Conservation (phyloP, 495 filamentous ascomycete species). For the Neurospora cerealis region DNA sequence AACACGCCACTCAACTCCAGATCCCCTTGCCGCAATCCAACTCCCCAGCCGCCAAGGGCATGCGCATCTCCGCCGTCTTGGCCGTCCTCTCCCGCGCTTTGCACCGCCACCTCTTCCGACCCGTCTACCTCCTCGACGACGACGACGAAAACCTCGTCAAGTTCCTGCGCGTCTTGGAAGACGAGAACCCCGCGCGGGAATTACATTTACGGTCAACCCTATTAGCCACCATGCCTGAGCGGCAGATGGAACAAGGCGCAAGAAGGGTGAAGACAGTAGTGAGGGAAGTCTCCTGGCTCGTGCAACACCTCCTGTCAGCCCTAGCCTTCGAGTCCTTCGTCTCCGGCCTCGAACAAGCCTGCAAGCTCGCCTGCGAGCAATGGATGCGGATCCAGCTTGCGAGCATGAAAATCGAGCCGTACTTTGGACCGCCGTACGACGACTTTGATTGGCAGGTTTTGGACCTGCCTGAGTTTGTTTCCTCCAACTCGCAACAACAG, state of each 20-base stretch:
- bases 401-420: slow-evolving; percentile 28
- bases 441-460: slow-evolving; percentile 32
- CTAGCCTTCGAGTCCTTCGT: slow-evolving; percentile 26
- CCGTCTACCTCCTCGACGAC: slow-evolving; percentile 25
- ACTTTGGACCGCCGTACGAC: slow-evolving; percentile 29
- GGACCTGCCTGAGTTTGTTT: slow-evolving; percentile 24
- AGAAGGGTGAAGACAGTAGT: slow-evolving; percentile 27
- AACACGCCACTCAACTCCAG: slow-evolving; percentile 24
- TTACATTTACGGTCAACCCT: slow-evolving; percentile 23
- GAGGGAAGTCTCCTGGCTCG: slow-evolving; percentile 28
- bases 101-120: slow-evolving; percentile 27
- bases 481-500: neutral
- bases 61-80: slow-evolving; percentile 28
- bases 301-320: slow-evolving; percentile 24
- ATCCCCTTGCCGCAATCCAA: slow-evolving; percentile 28
- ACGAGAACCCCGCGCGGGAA: slow-evolving; percentile 25
- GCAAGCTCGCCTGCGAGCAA: slow-evolving; percentile 23
- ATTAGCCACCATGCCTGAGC: slow-evolving; percentile 20
- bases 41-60: slow-evolving; percentile 26
- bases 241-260: slow-evolving; percentile 18
- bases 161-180: slow-evolving; percentile 24
- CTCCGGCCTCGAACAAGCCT: slow-evolving; percentile 22
- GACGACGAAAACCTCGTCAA: slow-evolving; percentile 22
- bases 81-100: slow-evolving; percentile 27
- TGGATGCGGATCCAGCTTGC: slow-evolving; percentile 28